Percentiles rank a stretch among this genome's conserved stretches.
Evolutionary conservation across 1,139 yeast species (phyloP).

Genomic region (Pichia inconspicua): DNA sequence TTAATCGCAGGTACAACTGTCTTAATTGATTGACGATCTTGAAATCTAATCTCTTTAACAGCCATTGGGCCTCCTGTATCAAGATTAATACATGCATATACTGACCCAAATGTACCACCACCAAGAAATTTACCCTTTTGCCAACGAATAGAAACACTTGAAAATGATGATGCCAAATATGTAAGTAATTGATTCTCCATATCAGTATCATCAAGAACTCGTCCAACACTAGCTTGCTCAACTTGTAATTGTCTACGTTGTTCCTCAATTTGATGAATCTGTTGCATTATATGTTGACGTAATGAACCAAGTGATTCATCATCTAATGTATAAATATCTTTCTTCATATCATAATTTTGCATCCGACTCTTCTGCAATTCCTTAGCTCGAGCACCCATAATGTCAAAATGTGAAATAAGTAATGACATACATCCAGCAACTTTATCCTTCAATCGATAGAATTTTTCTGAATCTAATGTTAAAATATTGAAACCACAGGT

Average conservation of each 20-base stretch:
- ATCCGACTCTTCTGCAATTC: conserved; percentile 48
- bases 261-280: conserved; percentile 52
- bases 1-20: conserved; percentile 82
- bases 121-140: conserved; percentile 93
- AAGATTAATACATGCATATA: conserved; percentile 82
- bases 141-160: conserved; percentile 92
- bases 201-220: conserved; percentile 81
- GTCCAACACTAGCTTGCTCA: conserved; percentile 61
- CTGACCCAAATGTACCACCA: conserved; percentile 94
- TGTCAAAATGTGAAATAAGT: conserved; percentile 89
- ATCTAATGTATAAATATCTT: conserved; percentile 45
- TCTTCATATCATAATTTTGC: conserved; percentile 40
- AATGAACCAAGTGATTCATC: conserved; percentile 54
- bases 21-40: conserved; percentile 79
- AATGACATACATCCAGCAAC: conserved; percentile 95
- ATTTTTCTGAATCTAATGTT: conserved; percentile 72
- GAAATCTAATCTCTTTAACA: conserved; percentile 88
- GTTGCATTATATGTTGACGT: conserved; percentile 52
- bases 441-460: conserved; percentile 61
- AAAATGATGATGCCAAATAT: conserved; percentile 80
- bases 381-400: conserved; percentile 95
- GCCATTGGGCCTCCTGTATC: conserved; percentile 97
- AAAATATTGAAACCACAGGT: conserved; percentile 85
- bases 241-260: conserved; percentile 44
- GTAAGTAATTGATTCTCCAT: conserved; percentile 83